Evolutionary conservation across 2,329 filamentous ascomycete genomes (phyloP), one percentile per base, ranked within the genome.

Genomic region (Pestalotiopsis sp.): DNA sequence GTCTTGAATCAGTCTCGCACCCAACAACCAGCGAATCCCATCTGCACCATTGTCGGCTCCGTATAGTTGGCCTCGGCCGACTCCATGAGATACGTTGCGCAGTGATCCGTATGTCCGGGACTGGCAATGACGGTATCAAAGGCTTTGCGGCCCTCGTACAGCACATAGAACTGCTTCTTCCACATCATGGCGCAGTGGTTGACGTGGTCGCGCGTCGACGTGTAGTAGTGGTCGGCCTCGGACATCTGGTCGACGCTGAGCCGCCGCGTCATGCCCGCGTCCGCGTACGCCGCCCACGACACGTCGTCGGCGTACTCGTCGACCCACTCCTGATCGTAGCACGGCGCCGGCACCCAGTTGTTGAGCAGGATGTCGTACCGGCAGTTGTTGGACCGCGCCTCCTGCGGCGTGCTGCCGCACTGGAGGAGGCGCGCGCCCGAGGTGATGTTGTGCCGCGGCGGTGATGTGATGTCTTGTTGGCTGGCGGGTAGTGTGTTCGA

Each of bases 181-280:
- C 75, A 76, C 69, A 76, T 72, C 56, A 74, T 71, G 12, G 71
- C 73, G 66, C 75, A 76, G 70, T 76, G 75, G 41, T 75, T 73
- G 45, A 76, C 70, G 62, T 76, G 75, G 36, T 76, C 75, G 1
- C 75, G 71, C 1, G 69, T 67, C 0, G 71, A 73, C 0, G 74
- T 76, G 59, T 68, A 76, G 66, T 76, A 76, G 31, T 70, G 69
- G 57, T 71, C 71, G 13, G 59, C 20, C 39, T 73, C 72, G 5
- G 68, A 67, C 74, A 76, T 75, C 17, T 73, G 71, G 9, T 70
- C 69, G 13, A 73, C 67, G 7, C 66, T 69, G 4, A 75, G 61
- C 3, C 52, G 68, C 27, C 69, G 69, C 14, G 75, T 75, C 70
- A 74, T 69, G 9, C 69, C 71, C n/a, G 69, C 70, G 66, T 77